Conservation (phyloP, 768 basidiomycete genomes). For the Paxillus rubicundulus region DNA sequence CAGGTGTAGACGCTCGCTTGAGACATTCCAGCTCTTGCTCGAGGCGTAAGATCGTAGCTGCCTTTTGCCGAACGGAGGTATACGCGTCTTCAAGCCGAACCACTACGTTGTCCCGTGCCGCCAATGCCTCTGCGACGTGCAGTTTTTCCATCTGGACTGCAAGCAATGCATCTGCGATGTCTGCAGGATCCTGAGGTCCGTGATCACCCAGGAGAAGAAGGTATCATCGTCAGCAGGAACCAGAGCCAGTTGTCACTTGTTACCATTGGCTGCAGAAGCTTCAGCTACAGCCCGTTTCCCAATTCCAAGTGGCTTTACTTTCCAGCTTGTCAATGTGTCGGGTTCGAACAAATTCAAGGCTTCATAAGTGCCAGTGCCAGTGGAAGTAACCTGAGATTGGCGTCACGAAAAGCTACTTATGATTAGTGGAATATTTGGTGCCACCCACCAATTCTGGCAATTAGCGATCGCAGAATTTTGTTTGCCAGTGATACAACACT, state of each 20-base stretch:
- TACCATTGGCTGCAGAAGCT: conserved; percentile 14
- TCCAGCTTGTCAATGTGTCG: conserved; percentile 1
- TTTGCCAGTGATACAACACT: too few relatives aligned
- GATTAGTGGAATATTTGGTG: too few relatives aligned
- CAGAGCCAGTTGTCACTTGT: not conserved
- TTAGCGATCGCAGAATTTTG: too few relatives aligned
- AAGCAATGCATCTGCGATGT: conserved; percentile 48
- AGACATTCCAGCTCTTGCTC: conserved; percentile 39
- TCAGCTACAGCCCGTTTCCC: not conserved
- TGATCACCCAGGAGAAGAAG: too few relatives aligned
- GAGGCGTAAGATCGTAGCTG: conserved; percentile 46
- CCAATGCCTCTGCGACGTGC: conserved; percentile 54
- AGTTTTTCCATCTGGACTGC: conserved; percentile 53
- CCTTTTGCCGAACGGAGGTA: conserved; percentile 59
- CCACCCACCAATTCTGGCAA: too few relatives aligned
- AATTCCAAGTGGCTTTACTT: conserved; percentile 1
- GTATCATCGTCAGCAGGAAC: not conserved
- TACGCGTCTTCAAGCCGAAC: conserved; percentile 59
- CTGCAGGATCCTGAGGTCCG: conserved; percentile 8
- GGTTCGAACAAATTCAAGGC: too few relatives aligned
- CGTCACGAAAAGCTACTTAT: too few relatives aligned
- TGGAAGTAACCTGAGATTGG: too few relatives aligned
- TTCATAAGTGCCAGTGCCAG: too few relatives aligned
- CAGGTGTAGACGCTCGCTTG: conserved; percentile 21
- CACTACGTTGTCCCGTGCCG: conserved; percentile 62